Evolutionary conservation across 1,284 basidiomycete genomes (phyloP).

Genomic region (Schizophyllum commune): DNA sequence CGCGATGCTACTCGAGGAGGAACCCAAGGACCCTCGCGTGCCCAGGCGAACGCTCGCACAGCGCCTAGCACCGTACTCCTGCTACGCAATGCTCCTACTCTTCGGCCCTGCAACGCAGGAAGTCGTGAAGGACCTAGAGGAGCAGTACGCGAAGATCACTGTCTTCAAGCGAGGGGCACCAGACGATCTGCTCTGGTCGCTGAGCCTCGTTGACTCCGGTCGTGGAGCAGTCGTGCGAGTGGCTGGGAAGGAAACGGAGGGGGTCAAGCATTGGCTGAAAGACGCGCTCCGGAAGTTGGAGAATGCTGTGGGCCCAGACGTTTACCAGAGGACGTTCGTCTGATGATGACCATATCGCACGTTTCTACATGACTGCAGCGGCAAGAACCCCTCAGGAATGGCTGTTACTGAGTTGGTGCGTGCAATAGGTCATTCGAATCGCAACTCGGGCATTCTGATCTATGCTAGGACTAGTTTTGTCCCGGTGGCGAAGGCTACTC

Average conservation of each 20-base stretch:
- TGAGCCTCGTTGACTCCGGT: slow-evolving; percentile 42
- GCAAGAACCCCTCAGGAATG: no score
- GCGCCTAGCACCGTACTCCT: slow-evolving; percentile 68
- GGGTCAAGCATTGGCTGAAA: slow-evolving; percentile 63
- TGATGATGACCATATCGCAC: slow-evolving; percentile 15
- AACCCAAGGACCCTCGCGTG: slow-evolving; percentile 15
- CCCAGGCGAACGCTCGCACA: slow-evolving; percentile 45
- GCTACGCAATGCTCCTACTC: slow-evolving; percentile 79
- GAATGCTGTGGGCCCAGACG: slow-evolving; percentile 50
- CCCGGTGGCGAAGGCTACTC: no score
- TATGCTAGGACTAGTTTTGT: no score
- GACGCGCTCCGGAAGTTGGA: slow-evolving; percentile 43
- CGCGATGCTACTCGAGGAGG: slow-evolving; percentile 63
- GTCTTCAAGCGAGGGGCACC: slow-evolving; percentile 53
- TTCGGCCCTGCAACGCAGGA: slow-evolving; percentile 51
- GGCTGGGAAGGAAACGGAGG: slow-evolving; percentile 67
- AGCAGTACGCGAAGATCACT: slow-evolving; percentile 45
- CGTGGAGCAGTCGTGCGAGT: slow-evolving; percentile 57
- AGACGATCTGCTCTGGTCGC: slow-evolving; percentile 70
- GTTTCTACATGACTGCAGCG: no score
- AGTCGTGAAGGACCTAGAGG: slow-evolving; percentile 37
- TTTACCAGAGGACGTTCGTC: slow-evolving; percentile 55
- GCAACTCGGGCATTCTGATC: no score
- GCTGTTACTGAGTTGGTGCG: no score
- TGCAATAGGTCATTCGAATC: no score